Base-by-base conservation (phyloP, 345 rosid genomes). In the Mercurialis annua region DNA sequence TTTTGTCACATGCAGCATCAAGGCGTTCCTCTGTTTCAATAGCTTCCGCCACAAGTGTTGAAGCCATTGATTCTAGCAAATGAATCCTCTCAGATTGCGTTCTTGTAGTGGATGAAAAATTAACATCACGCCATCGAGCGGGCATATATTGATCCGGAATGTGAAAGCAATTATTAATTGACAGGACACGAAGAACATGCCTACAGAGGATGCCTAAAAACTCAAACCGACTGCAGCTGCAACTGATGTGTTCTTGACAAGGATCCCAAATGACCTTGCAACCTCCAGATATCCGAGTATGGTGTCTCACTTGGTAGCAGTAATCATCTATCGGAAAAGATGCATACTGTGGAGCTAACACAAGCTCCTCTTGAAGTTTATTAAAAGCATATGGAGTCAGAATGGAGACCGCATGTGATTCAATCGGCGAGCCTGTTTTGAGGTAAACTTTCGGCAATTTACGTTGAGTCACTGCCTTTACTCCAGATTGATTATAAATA, bases 341-440 rank as follows among this genome's bases (percentile, higher is more conserved):
- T 30, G 92, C 87, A 49, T 80, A 82, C 54, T 79, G 92, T 5
- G 88, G 90, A 57, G 92, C 89, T 53, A 77, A 68, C 47, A 85
- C 74, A 46, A 85, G 84, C 72, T 87, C 86, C 38, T 85, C 89
- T 59, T 87, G 92, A 49, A 87, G 80, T 67, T 80, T 81, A 56
- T 66, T 24, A 38, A 83, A 85, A 59, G 85, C 87, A 64, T 81
- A 77, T 5, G 89, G 89, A 7, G 90, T 78, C 64, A 87, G 84
- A 69, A 83, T 53, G 53, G 80, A 56, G 65, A 83, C 85, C 21
- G 90, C 83, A 64, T 85, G 87, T 17, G 84, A 77, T 75, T 87
- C 92, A 57, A 85, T 80, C 6, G 92, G 92, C 27, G 87, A 85
- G 33, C 86, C 86, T 16, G 83, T 85, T 82, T 81, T 80, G 42